A percentile compares a stretch with the other conserved stretches of the same genome.
Conservation (phyloP, 2,329 filamentous ascomycete genomes). For the Botryotinia globosa region DNA sequence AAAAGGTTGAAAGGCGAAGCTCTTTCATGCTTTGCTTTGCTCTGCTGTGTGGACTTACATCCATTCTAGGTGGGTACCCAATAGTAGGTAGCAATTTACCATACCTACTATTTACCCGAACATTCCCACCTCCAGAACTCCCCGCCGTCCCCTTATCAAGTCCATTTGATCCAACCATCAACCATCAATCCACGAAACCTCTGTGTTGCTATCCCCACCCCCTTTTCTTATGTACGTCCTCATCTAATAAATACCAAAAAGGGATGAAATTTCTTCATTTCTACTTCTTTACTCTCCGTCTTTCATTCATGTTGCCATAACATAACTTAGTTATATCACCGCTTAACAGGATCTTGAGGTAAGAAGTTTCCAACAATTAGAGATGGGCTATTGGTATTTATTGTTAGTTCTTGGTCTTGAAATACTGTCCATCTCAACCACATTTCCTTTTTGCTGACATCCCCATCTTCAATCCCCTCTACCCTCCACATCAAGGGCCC, state of each 20-base stretch:
- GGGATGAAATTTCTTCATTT: background rate
- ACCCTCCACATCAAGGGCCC: background rate
- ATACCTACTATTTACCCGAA: background rate
- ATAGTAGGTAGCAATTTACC: background rate
- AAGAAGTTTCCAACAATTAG: constrained; percentile 97
- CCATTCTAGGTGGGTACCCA: background rate
- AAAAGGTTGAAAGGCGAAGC: background rate
- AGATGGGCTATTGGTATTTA: constrained; percentile 62
- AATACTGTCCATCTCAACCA: background rate
- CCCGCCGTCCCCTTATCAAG: background rate
- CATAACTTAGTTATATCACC: constrained; percentile 37
- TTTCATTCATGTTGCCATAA: constrained; percentile 24
- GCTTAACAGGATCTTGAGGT: constrained; percentile 67
- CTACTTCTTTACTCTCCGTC: background rate
- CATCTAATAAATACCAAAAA: constrained; percentile 15
- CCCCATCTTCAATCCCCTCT: background rate
- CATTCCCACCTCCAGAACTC: constrained; percentile 2
- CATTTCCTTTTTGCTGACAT: background rate
- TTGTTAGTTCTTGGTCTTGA: background rate
- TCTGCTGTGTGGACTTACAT: background rate
- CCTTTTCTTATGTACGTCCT: constrained; percentile 13
- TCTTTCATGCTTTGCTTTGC: background rate
- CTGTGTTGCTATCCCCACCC: background rate
- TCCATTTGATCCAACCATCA: background rate
- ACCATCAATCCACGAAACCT: background rate